A percentile compares a stretch with the other conserved stretches of the same genome.
These are phyloP conservation scores for Eugenia klotzschiana DNA, from an alignment of 441 rosid genomes.

Conservation along the genomic window DNA sequence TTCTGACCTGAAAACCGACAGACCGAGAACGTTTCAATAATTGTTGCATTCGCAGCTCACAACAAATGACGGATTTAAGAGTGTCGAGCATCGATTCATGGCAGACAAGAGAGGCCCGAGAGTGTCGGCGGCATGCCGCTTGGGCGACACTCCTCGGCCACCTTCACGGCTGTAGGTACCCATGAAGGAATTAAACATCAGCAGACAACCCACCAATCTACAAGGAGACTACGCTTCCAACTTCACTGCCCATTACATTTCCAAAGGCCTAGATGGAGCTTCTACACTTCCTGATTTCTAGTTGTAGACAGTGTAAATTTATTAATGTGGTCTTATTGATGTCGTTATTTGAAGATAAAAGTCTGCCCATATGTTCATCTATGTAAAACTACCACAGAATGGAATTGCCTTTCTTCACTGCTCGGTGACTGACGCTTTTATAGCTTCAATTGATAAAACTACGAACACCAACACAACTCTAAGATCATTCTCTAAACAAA, in stretches of 20 bases:
- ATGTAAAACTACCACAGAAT: background rate
- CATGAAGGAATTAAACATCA: conserved; percentile 4
- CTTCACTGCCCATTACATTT: background rate
- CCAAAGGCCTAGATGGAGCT: background rate
- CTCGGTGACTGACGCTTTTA: background rate
- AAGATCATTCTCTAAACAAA: background rate
- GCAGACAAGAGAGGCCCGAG: conserved; percentile 17
- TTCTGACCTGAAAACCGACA: fast-evolving
- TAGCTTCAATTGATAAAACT: background rate
- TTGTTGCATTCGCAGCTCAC: conserved; percentile 7
- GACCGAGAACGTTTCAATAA: background rate
- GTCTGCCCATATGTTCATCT: background rate
- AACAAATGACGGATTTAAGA: conserved; percentile 9
- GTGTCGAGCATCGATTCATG: conserved; percentile 5
- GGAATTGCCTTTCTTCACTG: background rate
- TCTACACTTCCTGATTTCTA: no score
- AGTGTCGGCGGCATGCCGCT: conserved; percentile 20
- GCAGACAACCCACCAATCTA: background rate
- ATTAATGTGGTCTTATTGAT: background rate
- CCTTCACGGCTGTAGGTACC: background rate
- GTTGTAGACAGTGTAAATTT: background rate
- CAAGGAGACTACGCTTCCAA: background rate
- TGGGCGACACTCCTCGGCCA: background rate
- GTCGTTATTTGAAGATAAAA: background rate
- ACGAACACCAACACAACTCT: background rate